These are phyloP conservation scores for Amphicarpaea edgeworthii DNA, from an alignment of 306 rosid genomes.

Conservation along the genomic window DNA sequence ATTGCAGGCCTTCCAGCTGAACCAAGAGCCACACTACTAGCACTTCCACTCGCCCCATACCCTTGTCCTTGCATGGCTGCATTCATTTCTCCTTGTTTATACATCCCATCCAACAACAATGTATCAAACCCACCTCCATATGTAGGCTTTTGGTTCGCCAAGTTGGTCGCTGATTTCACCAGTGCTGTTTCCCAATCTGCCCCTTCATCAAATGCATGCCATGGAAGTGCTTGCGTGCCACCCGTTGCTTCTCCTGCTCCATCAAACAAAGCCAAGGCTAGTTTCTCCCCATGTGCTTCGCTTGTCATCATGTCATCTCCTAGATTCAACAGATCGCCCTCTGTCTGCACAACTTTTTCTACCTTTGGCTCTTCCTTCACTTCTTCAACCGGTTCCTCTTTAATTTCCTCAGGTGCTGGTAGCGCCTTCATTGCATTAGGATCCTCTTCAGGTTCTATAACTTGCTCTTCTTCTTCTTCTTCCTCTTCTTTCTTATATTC, in stretches of 20 bases:
- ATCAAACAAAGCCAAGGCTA: slow-evolving; percentile 86
- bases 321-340: slow-evolving; percentile 75
- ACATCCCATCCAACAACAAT: slow-evolving; percentile 83
- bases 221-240: slow-evolving; percentile 57
- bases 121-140: slow-evolving; percentile 84
- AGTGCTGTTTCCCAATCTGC: slow-evolving; percentile 88
- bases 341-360: slow-evolving; percentile 43
- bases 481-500: slow-evolving; percentile 27
- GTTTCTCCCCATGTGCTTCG: slow-evolving; percentile 57
- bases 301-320: slow-evolving; percentile 55
- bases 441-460: slow-evolving; percentile 53
- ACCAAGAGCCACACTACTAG: slow-evolving; percentile 86
- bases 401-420: slow-evolving; percentile 65
- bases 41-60: slow-evolving; percentile 74
- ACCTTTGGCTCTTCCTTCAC: slow-evolving; percentile 45
- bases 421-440: slow-evolving; percentile 68
- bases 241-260: slow-evolving; percentile 38
- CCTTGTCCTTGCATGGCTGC: slow-evolving; percentile 59
- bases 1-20: slow-evolving; percentile 77
- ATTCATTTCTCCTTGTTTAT: slow-evolving; percentile 55
- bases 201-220: slow-evolving; percentile 78
- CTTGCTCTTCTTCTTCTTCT: slow-evolving; percentile 21
- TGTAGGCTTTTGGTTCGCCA: slow-evolving; percentile 55
- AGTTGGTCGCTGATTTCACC: slow-evolving; percentile 69
- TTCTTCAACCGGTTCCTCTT: slow-evolving; percentile 37